A percentile compares a stretch with the other conserved stretches of the same genome.
phyloP scores from a whole-genome alignment of 331 rosid species.

The Quercus phellos region DNA sequence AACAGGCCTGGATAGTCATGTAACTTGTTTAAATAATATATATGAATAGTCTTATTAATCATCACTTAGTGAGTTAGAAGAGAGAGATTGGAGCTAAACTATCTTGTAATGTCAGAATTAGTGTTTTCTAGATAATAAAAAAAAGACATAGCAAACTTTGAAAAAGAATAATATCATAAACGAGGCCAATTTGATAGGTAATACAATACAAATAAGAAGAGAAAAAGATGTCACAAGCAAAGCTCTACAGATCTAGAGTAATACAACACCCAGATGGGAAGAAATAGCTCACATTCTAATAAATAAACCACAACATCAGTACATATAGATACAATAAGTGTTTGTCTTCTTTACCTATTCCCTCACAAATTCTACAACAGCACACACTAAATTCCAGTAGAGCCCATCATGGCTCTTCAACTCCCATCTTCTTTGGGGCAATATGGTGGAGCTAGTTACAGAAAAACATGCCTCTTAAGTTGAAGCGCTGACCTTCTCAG shows the following conservation, averaged over 20 bases:
- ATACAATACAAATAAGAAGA: constrained; percentile 21
- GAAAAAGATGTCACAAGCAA: constrained; percentile 38
- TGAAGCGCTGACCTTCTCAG: constrained; percentile 45
- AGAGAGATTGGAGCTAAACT: no score
- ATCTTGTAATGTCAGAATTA: not conserved
- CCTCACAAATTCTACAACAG: constrained; percentile 52
- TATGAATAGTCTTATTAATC: no score
- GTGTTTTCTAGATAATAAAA: not conserved
- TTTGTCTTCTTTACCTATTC: constrained; percentile 47
- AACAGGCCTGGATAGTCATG: no score
- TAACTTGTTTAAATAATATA: no score
- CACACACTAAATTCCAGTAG: constrained; percentile 50
- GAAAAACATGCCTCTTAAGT: constrained; percentile 49
- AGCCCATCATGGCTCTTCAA: constrained; percentile 51
- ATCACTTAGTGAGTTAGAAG: no score
- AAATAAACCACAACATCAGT: constrained; percentile 55
- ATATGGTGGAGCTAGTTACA: constrained; percentile 54
- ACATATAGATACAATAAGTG: constrained; percentile 63
- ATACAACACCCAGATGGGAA: constrained; percentile 36
- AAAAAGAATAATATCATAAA: constrained; percentile 36
- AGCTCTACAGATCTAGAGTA: constrained; percentile 33
- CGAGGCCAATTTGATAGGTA: constrained; percentile 24
- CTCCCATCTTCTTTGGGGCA: constrained; percentile 51
- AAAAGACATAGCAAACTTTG: not conserved
- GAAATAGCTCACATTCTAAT: constrained; percentile 41